These are phyloP conservation scores for Lentinula boryana DNA, from an alignment of 768 basidiomycete genomes.

Conservation along the genomic window DNA sequence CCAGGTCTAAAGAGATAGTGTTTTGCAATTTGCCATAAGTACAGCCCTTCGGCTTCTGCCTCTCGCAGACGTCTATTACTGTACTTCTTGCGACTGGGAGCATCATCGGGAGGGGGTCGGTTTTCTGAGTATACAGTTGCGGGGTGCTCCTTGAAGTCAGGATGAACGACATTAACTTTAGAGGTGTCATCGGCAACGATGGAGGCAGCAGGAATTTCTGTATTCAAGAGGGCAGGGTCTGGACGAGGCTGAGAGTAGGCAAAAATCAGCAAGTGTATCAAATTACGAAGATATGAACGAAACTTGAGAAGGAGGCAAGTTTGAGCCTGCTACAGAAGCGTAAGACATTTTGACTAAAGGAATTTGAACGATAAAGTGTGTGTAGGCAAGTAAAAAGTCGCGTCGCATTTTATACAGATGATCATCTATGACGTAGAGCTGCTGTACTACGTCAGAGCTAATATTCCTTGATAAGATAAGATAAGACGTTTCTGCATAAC, in stretches of 20 bases:
- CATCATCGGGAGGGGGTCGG: constrained; percentile 15
- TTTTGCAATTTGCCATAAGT: constrained; percentile 47
- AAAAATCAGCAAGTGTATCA: constrained; percentile 3
- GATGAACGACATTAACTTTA: constrained; percentile 53
- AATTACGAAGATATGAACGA: constrained; percentile 25
- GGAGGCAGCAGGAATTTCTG: constrained; percentile 27
- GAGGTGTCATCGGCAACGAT: constrained; percentile 36
- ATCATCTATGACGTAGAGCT: neutral
- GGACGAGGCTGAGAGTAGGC: constrained; percentile 45
- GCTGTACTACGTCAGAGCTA: no score
- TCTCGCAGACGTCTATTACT: constrained; percentile 32
- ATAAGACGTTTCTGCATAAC: no score
- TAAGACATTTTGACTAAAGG: constrained; percentile 52
- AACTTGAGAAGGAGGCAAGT: constrained; percentile 41
- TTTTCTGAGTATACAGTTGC: constrained; percentile 25
- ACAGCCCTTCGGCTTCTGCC: constrained; percentile 43
- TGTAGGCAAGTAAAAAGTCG: neutral
- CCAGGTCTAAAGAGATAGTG: constrained; percentile 57
- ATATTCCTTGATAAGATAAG: no score
- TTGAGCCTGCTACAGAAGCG: constrained; percentile 58
- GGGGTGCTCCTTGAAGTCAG: constrained; percentile 42
- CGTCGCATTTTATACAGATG: neutral
- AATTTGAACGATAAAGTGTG: neutral
- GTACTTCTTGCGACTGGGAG: constrained; percentile 13
- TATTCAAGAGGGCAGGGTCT: constrained; percentile 59